These are phyloP conservation scores for Chaetomium sp. DNA, from an alignment of 2,329 filamentous ascomycete species.

Conservation along the genomic window DNA sequence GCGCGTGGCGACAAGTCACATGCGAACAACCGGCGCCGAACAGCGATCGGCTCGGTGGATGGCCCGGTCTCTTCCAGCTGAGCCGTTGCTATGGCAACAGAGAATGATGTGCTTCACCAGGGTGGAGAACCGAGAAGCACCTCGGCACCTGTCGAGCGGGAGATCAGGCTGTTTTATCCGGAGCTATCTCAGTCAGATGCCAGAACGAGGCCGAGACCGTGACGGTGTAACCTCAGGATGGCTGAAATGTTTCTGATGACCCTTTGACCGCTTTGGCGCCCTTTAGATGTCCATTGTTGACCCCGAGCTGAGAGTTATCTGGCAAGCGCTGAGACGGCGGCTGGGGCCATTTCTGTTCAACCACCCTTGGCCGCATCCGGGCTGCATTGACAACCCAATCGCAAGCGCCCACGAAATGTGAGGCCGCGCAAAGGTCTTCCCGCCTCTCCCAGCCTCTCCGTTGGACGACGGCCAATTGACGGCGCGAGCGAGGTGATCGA, in stretches of 20 bases:
- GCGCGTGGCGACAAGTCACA: conserved; percentile 12
- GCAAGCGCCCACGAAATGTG: conserved; percentile 34
- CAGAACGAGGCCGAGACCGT: conserved; percentile 9
- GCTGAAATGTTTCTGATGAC: neutral
- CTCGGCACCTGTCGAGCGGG: conserved; percentile 23
- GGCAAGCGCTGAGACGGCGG: conserved; percentile 13
- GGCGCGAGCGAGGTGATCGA: conserved; percentile 28
- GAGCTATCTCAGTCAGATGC: conserved; percentile 2
- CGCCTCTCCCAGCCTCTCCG: neutral
- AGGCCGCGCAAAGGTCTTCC: conserved; percentile 15
- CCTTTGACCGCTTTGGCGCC: conserved; percentile 1
- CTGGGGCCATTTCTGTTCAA: conserved; percentile 8
- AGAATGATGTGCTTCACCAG: conserved; percentile 20
- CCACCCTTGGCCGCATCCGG: conserved; percentile 9
- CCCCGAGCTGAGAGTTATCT: neutral
- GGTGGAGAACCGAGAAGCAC: conserved; percentile 26
- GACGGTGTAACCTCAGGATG: neutral
- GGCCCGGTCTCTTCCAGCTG: conserved; percentile 17
- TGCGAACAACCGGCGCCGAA: conserved; percentile 28
- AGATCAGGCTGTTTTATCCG: conserved; percentile 5
- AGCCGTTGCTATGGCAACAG: conserved; percentile 35
- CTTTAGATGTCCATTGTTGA: neutral
- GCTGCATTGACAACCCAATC: conserved; percentile 34
- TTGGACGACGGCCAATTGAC: conserved; percentile 32
- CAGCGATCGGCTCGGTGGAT: conserved; percentile 21